Percentiles rank a stretch among this genome's conserved stretches.
phyloP scores from a whole-genome alignment of 2,329 filamentous ascomycete genomes.

The Sarocladiaceae sp. region DNA sequence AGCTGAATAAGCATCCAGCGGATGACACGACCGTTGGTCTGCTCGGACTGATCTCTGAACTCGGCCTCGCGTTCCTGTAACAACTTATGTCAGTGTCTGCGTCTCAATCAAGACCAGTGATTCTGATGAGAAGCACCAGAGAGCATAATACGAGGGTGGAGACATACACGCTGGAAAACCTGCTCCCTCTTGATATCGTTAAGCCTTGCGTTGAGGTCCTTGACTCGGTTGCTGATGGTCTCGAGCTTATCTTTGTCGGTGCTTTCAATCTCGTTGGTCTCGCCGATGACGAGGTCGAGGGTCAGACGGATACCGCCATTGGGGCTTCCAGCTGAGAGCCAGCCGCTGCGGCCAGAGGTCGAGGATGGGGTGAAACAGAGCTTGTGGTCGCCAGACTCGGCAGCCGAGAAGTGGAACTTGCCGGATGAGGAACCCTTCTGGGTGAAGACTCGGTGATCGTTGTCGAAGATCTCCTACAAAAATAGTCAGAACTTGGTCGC shows the following conservation, averaged over 20 bases:
- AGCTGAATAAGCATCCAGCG: constrained; percentile 93
- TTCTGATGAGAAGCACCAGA: background rate
- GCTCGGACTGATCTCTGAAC: constrained; percentile 95
- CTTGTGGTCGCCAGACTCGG: constrained; percentile 91
- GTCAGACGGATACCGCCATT: constrained; percentile 78
- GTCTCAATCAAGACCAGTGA: no score
- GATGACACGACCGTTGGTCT: constrained; percentile 85
- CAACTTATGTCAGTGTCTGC: background rate
- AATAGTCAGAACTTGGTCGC: no score
- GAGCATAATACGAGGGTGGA: background rate
- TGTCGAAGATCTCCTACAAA: constrained; percentile 82
- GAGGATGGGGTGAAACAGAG: constrained; percentile 90
- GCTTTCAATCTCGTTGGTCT: constrained; percentile 90
- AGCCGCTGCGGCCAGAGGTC: constrained; percentile 63
- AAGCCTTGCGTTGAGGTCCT: constrained; percentile 82
- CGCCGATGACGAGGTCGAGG: constrained; percentile 89
- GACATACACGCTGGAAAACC: constrained; percentile 83
- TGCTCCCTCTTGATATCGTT: constrained; percentile 91
- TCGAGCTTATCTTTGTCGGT: constrained; percentile 90
- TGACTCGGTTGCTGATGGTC: constrained; percentile 82
- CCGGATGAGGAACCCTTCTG: constrained; percentile 73
- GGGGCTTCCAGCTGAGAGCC: constrained; percentile 61
- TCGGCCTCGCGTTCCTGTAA: constrained; percentile 45
- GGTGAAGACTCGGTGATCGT: constrained; percentile 91
- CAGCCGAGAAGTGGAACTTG: constrained; percentile 92